phyloP scores from a whole-genome alignment of 371 early-diverging fungal species.

The Catenaria anguillulae region DNA sequence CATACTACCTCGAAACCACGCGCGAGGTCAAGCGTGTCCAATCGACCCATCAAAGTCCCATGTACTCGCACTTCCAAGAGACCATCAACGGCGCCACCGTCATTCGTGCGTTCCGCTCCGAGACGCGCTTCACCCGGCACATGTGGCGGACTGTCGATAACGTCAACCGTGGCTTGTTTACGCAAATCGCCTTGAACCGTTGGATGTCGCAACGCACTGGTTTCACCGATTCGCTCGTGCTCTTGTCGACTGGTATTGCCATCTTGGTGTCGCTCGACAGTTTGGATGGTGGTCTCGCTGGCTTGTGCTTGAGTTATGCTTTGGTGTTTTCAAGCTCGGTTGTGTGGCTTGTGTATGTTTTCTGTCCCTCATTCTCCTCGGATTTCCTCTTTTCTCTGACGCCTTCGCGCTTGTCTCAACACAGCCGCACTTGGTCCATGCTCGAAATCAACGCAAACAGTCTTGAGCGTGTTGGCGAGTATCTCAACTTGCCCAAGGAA shows the following conservation, averaged over 20 bases:
- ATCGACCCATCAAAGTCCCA: slow-evolving; percentile 58
- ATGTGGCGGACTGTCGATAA: slow-evolving; percentile 58
- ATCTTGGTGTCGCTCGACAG: slow-evolving; percentile 28
- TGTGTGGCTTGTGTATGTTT: slow-evolving; percentile 68
- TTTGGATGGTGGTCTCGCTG: slow-evolving; percentile 59
- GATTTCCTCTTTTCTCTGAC: too few species aligned
- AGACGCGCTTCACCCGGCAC: slow-evolving; percentile 48
- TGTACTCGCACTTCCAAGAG: slow-evolving; percentile 45
- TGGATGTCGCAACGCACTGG: slow-evolving; percentile 86
- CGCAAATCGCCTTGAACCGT: slow-evolving; percentile 62
- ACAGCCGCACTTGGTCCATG: slow-evolving; percentile 56
- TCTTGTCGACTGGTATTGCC: slow-evolving; percentile 54
- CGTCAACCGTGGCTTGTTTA: slow-evolving; percentile 64
- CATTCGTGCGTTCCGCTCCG: slow-evolving; percentile 67
- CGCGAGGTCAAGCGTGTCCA: slow-evolving; percentile 69
- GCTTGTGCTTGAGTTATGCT: slow-evolving; percentile 57
- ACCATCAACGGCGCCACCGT: slow-evolving; percentile 52
- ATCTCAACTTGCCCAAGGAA: slow-evolving; percentile 51
- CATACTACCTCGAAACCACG: slow-evolving; percentile 52
- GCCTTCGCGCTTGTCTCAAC: too few species aligned
- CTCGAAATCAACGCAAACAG: slow-evolving; percentile 76
- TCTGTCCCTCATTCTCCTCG: too few species aligned
- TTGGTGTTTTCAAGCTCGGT: slow-evolving; percentile 18
- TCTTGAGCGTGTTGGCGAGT: slow-evolving; percentile 70
- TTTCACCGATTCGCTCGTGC: slow-evolving; percentile 47